These are phyloP conservation scores for Podaxis sp. DNA, from an alignment of 768 basidiomycete genomes.

Conservation along the genomic window DNA sequence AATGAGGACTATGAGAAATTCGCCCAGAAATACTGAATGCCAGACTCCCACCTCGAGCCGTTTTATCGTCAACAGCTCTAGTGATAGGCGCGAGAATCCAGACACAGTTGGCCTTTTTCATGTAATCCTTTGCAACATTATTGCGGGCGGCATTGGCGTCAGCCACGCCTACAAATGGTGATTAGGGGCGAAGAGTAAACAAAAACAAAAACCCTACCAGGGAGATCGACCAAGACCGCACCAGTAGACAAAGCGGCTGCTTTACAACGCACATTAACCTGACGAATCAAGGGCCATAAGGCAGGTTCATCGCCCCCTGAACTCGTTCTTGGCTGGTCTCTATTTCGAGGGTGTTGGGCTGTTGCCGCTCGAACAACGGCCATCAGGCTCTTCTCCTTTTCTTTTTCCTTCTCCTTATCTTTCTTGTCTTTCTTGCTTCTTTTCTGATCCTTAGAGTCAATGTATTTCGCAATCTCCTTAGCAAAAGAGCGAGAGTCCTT, in stretches of 20 bases:
- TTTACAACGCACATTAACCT: slow-evolving; percentile 58
- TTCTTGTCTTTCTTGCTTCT: slow-evolving; percentile 45
- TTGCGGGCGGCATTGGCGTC: slow-evolving; percentile 67
- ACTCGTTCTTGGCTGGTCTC: slow-evolving; percentile 9
- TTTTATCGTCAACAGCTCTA: slow-evolving; percentile 64
- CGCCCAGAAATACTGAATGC: not conserved
- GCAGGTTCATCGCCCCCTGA: slow-evolving; percentile 35
- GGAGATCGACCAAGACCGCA: slow-evolving; percentile 64
- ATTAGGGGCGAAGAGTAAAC: not conserved
- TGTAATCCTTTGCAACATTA: slow-evolving; percentile 63
- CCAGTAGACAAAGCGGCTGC: slow-evolving; percentile 54
- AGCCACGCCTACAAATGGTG: slow-evolving; percentile 42
- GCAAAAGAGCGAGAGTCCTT: slow-evolving; percentile 52
- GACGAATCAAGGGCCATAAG: slow-evolving; percentile 62
- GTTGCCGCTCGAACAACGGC: slow-evolving; percentile 29
- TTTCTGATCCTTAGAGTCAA: slow-evolving; percentile 64
- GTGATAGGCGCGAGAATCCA: slow-evolving; percentile 71
- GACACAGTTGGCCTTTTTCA: slow-evolving; percentile 64
- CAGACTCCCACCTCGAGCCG: slow-evolving; percentile 46
- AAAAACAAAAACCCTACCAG: slow-evolving; percentile 36
- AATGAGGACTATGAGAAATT: not conserved
- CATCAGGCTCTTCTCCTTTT: slow-evolving; percentile 36
- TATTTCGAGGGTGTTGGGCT: slow-evolving; percentile 21
- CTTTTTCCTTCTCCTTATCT: slow-evolving; percentile 35
- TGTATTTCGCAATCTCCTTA: slow-evolving; percentile 59